phyloP scores from a whole-genome alignment of 768 basidiomycete species.

The Auricularia sp. region DNA sequence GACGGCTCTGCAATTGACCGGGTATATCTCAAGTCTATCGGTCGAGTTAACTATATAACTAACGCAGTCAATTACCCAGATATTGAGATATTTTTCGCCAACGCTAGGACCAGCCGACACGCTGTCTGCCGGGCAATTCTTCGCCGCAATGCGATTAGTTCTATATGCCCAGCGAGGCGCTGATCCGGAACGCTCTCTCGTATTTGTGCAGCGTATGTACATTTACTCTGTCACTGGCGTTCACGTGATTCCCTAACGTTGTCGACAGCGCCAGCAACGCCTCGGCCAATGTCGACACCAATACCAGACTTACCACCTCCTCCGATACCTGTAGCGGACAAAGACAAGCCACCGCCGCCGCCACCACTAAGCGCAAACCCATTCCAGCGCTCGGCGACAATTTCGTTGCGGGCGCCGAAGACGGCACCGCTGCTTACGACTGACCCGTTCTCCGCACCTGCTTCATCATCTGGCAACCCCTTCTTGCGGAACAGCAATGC shows the following conservation, averaged over 20 bases:
- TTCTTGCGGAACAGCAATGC: background rate
- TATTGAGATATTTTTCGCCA: constrained; percentile 56
- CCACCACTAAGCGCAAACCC: background rate
- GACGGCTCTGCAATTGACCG: constrained; percentile 44
- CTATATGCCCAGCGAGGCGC: constrained; percentile 54
- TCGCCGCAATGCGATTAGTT: constrained; percentile 60
- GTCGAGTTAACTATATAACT: background rate
- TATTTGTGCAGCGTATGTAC: constrained; percentile 63
- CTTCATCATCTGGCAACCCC: background rate
- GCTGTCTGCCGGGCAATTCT: constrained; percentile 63
- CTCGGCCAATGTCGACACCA: too few relatives aligned
- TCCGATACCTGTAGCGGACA: background rate
- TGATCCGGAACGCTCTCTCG: constrained; percentile 52
- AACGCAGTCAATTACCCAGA: constrained; percentile 28
- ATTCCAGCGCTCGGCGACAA: background rate
- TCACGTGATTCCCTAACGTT: too few relatives aligned
- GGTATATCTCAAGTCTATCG: constrained; percentile 23
- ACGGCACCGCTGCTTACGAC: background rate
- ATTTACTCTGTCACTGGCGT: too few relatives aligned
- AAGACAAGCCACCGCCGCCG: too few relatives aligned
- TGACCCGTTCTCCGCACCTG: background rate
- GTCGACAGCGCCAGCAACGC: too few relatives aligned
- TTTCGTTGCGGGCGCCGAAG: background rate
- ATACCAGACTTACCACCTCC: background rate
- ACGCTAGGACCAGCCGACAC: constrained; percentile 40